Base-by-base conservation (phyloP, 164 flowering plant species). In the Amborella trichopoda region DNA sequence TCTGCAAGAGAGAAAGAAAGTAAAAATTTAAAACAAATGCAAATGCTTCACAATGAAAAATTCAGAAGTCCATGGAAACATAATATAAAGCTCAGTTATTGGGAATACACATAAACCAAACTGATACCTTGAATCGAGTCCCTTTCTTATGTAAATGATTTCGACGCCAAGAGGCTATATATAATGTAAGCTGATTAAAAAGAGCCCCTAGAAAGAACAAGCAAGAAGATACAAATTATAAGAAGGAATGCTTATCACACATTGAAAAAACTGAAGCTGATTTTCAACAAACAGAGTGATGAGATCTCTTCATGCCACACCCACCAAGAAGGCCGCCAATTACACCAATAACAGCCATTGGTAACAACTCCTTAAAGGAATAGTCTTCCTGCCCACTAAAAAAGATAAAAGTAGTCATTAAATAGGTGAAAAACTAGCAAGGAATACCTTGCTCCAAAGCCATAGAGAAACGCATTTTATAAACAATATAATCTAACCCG, bases 301-400 rank as follows among this genome's bases (percentile, higher is more conserved):
- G 41, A 28, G 37, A 48, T 5, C 13, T 6, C 23, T n/a, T 26
- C 27, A 21, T 17, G 38, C 41, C 46, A 27, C n/a, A 54, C 77
- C 20, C 61, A 91, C 99, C 99, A 25, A 91, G 89, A 49, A 91
- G 81, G 55, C 99, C 99, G 50, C 99, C 99, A 56, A 82, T 82
- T 23, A 91, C 77, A 32, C 99, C 99, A 76, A 91, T 91, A 58
- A 91, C 67, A 43, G 96, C 96, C 99, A 91, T 91, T 10, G 99
- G 99, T 61, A 91, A 63, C 55, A 91, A 62, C 64, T 91, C 99
- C 66, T 48, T 69, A 52, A 91, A 91, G 12, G 94, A 91, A 66
- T 91, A 91, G 56, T 91, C 99, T 60, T 91, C 96, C 68, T 91
- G 99, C 46, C 80, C 99, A 66, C 99, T 91, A 56, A 48, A 24